A percentile compares a stretch with the other conserved stretches of the same genome.
Conservation (phyloP, 2,329 filamentous ascomycete genomes). For the Fusarium praegraminearum region DNA sequence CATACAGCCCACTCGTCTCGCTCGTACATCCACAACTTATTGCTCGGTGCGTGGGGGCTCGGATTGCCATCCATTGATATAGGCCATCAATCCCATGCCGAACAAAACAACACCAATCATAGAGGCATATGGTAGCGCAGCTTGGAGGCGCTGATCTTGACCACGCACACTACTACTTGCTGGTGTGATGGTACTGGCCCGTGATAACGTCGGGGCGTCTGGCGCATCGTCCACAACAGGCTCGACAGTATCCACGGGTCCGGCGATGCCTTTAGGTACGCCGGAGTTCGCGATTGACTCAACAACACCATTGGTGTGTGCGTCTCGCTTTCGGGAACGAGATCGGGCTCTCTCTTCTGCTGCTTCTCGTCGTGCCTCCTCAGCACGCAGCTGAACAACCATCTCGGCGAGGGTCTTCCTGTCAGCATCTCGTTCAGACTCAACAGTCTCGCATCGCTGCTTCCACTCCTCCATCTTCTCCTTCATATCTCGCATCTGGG, state of each 20-base stretch:
- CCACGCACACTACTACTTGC: slow-evolving; percentile 55
- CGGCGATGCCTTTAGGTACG: slow-evolving; percentile 33
- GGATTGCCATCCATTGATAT: slow-evolving; percentile 83
- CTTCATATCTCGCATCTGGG: slow-evolving; percentile 84
- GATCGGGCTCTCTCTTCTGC: slow-evolving; percentile 57
- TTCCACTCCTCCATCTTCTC: slow-evolving; percentile 83
- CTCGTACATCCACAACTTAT: slow-evolving; percentile 43
- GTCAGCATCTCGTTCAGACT: slow-evolving; percentile 78
- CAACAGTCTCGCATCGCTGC: slow-evolving; percentile 81
- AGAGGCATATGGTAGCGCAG: slow-evolving; percentile 79
- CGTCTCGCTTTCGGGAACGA: slow-evolving; percentile 51
- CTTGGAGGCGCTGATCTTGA: slow-evolving; percentile 59
- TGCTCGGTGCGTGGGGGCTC: slow-evolving; percentile 51
- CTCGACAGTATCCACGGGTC: slow-evolving; percentile 33
- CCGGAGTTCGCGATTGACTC: slow-evolving; percentile 35
- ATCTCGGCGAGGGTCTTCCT: slow-evolving; percentile 86
- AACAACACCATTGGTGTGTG: slow-evolving; percentile 38
- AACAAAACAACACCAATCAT: slow-evolving; percentile 85
- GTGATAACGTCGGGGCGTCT: slow-evolving; percentile 60
- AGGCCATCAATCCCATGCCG: slow-evolving; percentile 87
- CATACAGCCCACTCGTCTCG: slow-evolving; percentile 31
- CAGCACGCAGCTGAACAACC: slow-evolving; percentile 83
- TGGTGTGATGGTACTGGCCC: slow-evolving; percentile 63
- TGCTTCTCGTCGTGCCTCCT: slow-evolving; percentile 64
- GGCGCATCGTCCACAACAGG: slow-evolving; percentile 50